phyloP scores from a whole-genome alignment of 2,329 filamentous ascomycete species.

The Talaromyces sp. region DNA sequence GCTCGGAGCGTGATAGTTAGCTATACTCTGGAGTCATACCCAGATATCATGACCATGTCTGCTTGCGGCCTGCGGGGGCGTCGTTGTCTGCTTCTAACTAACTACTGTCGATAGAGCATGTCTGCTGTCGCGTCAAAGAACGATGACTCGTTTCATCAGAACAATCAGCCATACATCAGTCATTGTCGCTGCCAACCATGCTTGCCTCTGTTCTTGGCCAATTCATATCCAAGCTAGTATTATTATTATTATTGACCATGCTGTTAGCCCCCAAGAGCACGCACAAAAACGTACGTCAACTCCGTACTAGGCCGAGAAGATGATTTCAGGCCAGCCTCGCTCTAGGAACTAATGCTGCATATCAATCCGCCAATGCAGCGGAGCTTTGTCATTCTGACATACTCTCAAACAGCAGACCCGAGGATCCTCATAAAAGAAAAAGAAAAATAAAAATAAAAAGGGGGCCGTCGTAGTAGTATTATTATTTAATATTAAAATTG shows the following conservation, averaged over 20 bases:
- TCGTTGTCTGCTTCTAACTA: neutral
- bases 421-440: neutral
- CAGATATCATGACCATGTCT: neutral
- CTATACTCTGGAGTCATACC: too few species aligned
- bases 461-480: too few species aligned
- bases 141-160: neutral
- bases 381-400: neutral
- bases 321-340: neutral
- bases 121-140: neutral
- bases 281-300: neutral
- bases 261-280: neutral
- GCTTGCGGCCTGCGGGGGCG: neutral
- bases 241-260: neutral
- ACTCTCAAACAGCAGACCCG: neutral
- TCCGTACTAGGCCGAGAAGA: neutral
- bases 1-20: neutral
- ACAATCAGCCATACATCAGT: neutral
- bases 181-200: neutral
- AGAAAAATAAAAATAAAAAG: neutral
- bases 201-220: too few species aligned
- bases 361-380: neutral
- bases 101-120: too few species aligned
- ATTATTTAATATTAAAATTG: neutral
- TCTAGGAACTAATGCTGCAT: neutral
- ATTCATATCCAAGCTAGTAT: too few species aligned